Base-by-base conservation (phyloP, 228 moss, liverwort and hornwort genomes). In the Sphagnum fallax region DNA sequence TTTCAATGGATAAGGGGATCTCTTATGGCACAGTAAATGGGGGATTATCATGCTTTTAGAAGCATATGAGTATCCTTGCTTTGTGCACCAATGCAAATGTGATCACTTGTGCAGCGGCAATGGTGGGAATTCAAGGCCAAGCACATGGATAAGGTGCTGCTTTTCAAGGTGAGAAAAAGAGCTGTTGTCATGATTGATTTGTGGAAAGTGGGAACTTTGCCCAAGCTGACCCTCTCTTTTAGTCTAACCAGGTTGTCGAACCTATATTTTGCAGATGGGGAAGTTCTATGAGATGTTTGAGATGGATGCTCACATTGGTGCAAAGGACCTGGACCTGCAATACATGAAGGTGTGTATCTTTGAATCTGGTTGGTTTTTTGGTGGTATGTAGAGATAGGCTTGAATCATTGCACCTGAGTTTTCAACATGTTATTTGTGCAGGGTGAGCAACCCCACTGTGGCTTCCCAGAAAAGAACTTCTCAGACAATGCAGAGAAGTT, bases 201-300 rank as follows among this genome's bases (percentile, higher is more conserved):
- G 32, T 32, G 32, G 32, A 32, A 32, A 32, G 32, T 32, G 32
- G 32, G 32, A 32, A 32, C 32, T 6, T 65, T 4, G 14, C n/a
- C 47, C 47, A 5, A 13, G 15, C 6, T 6, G 13, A 47, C 14
- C 6, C 9, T 64, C 6, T 10, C 10, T 49, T 5, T 64, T 32
- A 32, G 16, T 10, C 48, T 16, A 16, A 64, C 32, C 32, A 32
- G 32, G 66, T 32, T 16, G 49, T 4, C 14, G 6, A 10, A 49
- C 66, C 13, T 13, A 70, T 8, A 52, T 15, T 12, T 6, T 84
- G 87, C 78, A 98, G 98, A 90, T 98, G 94, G 98, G 98, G 16
- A 98, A 98, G 63, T 98, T 98, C 47, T 98, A 98, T 62, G 98
- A 98, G 81, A 85, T 98, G 92, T 98, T 93, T 79, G 98, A 98